Conservation (phyloP, 2,329 filamentous ascomycete species). For the Cytospora chrysosperma region DNA sequence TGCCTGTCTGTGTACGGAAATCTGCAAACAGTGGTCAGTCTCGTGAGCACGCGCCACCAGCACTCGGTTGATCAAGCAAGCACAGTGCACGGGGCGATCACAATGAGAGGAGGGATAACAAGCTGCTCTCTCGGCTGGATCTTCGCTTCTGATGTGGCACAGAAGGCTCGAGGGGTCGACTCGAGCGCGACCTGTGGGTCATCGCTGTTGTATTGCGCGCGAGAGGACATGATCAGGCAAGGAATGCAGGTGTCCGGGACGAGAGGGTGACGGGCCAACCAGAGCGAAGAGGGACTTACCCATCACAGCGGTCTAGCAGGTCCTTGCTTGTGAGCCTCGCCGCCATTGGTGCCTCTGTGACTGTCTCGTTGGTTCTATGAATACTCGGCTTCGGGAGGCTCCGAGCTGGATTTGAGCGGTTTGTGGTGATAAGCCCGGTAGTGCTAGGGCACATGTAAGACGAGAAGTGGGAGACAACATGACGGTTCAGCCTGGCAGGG, state of each 20-base stretch:
- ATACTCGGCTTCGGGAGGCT: not conserved
- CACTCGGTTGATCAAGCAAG: not conserved
- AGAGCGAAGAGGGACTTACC: constrained; percentile 25
- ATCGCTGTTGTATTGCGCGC: constrained; percentile 1
- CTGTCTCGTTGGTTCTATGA: constrained; percentile 3
- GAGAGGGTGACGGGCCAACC: not conserved
- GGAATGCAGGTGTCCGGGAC: constrained; percentile 5
- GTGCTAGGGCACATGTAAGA: not conserved
- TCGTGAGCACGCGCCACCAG: constrained; percentile 7
- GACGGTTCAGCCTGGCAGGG: not conserved
- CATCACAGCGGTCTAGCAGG: constrained; percentile 28
- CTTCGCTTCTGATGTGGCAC: constrained; percentile 15
- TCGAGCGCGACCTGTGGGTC: not conserved
- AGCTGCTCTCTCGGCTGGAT: not conserved
- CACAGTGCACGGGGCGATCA: not conserved
- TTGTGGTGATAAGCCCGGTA: constrained; percentile 5
- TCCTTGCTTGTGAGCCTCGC: constrained; percentile 28
- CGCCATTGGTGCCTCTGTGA: constrained; percentile 15
- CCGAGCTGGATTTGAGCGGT: not conserved
- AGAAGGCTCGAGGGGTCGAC: not conserved
- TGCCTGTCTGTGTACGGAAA: constrained; percentile 73
- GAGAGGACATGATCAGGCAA: constrained; percentile 6
- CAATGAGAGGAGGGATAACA: not conserved
- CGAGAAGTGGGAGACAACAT: not conserved
- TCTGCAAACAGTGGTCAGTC: constrained; percentile 42